phyloP scores from a whole-genome alignment of 2,329 filamentous ascomycete genomes.

The Epichloe coenophiala region DNA sequence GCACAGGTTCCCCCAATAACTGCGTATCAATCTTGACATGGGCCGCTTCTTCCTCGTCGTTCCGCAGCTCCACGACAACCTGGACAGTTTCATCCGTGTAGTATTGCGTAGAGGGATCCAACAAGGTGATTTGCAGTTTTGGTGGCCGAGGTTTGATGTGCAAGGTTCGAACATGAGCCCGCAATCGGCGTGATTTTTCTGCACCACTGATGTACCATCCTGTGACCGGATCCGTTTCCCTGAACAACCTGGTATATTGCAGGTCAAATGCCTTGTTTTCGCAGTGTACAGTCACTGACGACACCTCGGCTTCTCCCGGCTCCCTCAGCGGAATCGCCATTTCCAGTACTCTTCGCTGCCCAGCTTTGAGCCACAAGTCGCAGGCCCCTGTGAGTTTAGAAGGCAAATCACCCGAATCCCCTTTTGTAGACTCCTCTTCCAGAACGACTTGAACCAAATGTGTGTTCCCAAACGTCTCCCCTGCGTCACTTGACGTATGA shows the following conservation, averaged over 20 bases:
- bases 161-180: constrained; percentile 40
- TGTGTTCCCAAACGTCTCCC: constrained; percentile 5
- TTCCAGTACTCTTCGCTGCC: constrained; percentile 56
- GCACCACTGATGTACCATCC: constrained; percentile 37
- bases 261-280: constrained; percentile 53
- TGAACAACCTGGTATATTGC: constrained; percentile 46
- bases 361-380: constrained; percentile 53
- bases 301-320: constrained; percentile 60
- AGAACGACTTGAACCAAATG: constrained; percentile 14
- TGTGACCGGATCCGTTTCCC: constrained; percentile 25
- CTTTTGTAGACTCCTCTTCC: constrained; percentile 14
- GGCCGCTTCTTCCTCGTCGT: constrained; percentile 72
- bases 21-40: constrained; percentile 56
- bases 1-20: constrained; percentile 45
- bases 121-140: constrained; percentile 66
- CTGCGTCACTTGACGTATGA: constrained; percentile 20
- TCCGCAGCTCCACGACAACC: constrained; percentile 57
- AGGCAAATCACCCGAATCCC: constrained; percentile 14
- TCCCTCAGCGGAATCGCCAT: constrained; percentile 65
- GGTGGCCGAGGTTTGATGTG: constrained; percentile 79
- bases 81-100: constrained; percentile 71
- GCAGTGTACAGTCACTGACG: constrained; percentile 49
- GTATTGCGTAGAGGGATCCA: constrained; percentile 53
- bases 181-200: constrained; percentile 31
- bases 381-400: constrained; percentile 37